Evolutionary conservation across 2,329 filamentous ascomycete genomes (phyloP), one percentile per base, ranked within the genome.

Genomic region (Sclerotinia subarctica): DNA sequence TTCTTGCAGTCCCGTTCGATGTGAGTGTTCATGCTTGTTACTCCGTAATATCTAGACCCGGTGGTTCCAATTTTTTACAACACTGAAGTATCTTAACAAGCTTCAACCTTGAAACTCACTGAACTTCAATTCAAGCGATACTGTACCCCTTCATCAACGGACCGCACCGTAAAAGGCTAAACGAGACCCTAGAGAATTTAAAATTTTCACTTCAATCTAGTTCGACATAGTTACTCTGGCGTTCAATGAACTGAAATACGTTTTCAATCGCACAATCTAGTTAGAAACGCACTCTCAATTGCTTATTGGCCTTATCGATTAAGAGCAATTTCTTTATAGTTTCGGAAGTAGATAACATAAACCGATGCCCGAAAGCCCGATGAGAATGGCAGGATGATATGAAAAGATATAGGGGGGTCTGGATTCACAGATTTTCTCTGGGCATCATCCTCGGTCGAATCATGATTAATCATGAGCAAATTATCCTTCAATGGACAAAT

Each of bases 1-100:
- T 60, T 51, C 54, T 66, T 66, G 64, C 64, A 66, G 64, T 32
- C 19, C 64, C 64, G 46, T 21, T 29, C 44, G 53, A 62, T 62
- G 54, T 66, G 47, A 52, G 54, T 66, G 53, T 60, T 66, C 44
- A 49, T 64, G 32, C 62, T 44, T 46, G 58, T 62, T 35, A 42
- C 38, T 42, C 38, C 38, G 38, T 42, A 62, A 44, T 32, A 32
- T 64, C 8, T 54, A 54, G 17, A 11, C 32, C 49, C 24, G 35
- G 54, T 53, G 44, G 42, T 47, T 38, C 53, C 32, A 26, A 29
- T 49, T 32, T 47, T 32, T 51, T 35, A 26, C 32, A 26, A 21
- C 13, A 58, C 19, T 62, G 44, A 62, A 51, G 58, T 21, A 51
- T 51, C 32, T 24, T 15, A 47, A n/a, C 58, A 35, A 38, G 58